Evolutionary conservation across 305 asterid species (phyloP).

Genomic region (Fraxinus floribunda): DNA sequence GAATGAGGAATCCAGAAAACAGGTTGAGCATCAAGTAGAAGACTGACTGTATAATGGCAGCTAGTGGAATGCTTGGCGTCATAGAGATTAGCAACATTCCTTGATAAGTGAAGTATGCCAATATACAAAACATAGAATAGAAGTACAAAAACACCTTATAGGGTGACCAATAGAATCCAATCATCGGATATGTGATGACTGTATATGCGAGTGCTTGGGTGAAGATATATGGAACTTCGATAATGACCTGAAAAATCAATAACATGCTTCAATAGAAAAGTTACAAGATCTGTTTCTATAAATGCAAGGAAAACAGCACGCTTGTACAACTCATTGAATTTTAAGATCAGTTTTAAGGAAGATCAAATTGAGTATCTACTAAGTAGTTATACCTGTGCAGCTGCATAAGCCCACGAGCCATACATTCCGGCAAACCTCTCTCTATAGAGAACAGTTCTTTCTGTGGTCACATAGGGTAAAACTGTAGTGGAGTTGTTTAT

Average conservation of each 20-base stretch:
- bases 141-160: conserved; percentile 3
- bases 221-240: conserved; percentile 22
- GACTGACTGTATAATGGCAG: conserved; percentile 15
- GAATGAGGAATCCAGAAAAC: conserved; percentile 11
- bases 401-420: conserved; percentile 50
- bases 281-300: background rate
- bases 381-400: conserved; percentile 33
- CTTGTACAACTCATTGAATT: background rate
- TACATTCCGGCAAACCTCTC: conserved; percentile 56
- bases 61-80: conserved; percentile 16
- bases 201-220: conserved; percentile 16
- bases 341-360: background rate
- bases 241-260: conserved; percentile 14
- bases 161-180: conserved; percentile 14
- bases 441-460: conserved; percentile 45
- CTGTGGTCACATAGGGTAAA: conserved; percentile 44
- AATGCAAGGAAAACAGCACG: background rate
- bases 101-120: conserved; percentile 10
- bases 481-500: conserved; percentile 43
- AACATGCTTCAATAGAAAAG: background rate
- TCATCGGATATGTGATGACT: conserved; percentile 25
- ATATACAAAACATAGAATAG: conserved; percentile 16
- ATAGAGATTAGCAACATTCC: conserved; percentile 17
- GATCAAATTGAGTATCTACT: background rate
- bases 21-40: conserved; percentile 18